Evolutionary conservation across 257 asterid species (phyloP), one percentile per base, ranked within the genome.

Genomic region (Solanum microdontum): DNA sequence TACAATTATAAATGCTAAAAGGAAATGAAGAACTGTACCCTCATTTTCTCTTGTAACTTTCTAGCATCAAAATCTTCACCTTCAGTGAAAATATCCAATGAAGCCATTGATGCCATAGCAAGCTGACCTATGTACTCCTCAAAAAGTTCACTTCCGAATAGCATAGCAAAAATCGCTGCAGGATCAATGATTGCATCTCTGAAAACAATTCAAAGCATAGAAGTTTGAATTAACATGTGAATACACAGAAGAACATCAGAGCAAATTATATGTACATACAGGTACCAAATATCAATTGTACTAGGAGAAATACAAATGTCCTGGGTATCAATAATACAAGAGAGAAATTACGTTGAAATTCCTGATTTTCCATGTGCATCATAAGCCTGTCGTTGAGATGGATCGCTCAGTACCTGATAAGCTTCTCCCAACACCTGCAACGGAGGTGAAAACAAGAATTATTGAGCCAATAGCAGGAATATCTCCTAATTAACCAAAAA

Each of bases 71-170:
- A 82, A 4, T 93, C 95, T 91, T 97, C 99, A 43, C 98, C 97
- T 75, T 97, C 99, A 4, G 96, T 32, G 86, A 92, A 93, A 82
- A 95, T 89, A 90, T 97, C 99, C 92, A 94, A 86, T 77, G 99
- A 96, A 91, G 99, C 98, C 98, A 97, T 96, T 89, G 99, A 97
- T 89, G 99, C 99, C 99, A 97, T 94, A 89, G 99, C 99, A 91
- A 97, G 98, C 92, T 97, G 98, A 84, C 99, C 99, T 89, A 97
- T 96, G 91, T 97, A 97, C 88, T 94, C 99, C 93, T 97, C 99
- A 90, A 97, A 97, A 89, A 95, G 99, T 91, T 97, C 99, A 91
- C 99, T 97, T 87, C 99, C 99, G 84, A 97, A 97, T 75, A 97
- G 99, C 99, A 97, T 96, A 83, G 99, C 99, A 90, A 97, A 97